Base-by-base conservation (phyloP, 2,329 filamentous ascomycete genomes). In the Aspergillus persii region DNA sequence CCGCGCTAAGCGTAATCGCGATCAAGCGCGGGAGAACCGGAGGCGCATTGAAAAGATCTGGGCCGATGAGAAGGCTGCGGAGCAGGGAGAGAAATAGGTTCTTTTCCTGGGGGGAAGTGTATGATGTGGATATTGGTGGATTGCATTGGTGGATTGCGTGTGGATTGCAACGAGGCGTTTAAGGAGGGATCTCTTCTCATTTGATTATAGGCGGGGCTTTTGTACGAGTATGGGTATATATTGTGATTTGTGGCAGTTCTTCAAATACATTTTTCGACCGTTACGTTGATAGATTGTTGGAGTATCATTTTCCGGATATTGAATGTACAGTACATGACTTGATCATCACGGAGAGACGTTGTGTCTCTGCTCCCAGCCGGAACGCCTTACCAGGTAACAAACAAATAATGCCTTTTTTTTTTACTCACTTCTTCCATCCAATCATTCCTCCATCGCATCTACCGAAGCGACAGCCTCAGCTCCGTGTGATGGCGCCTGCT, bases 21-120 rank as follows among this genome's bases (percentile, higher is more conserved):
- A 90, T 73, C 74, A 81, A 66, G 83, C 91, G 63, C 84, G 85
- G 76, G 78, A 84, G 76, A 89, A 93, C 81, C 82, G 89, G 73
- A 84, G 88, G 65, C 84, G 86, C 73, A 86, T 96, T 67, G 86
- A 91, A 79, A 84, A 86, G 73, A 85, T 85, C 66, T 98, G 89
- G 91, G 85, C 85, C 53, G 90, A 94, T 62, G 75, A 76, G 67
- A 71, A 71, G 53, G 66, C 64, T 26, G 51, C 68, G n/a, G 67
- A 67, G 54, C 53, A 62, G 51, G 63, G 63, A 8, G 50, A 44
- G 33, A 36, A 26, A 26, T 46, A 36, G 12, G 39, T 39, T 29
- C 3, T 23, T 49, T 31, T n/a, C n/a, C 36, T n/a, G 18, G 48
- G 48, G 59, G 44, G 51, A 23, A 56, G 8, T 59, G 27, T 31